A percentile compares a stretch with the other conserved stretches of the same genome.
Evolutionary conservation across 805 yeast species (phyloP).

Genomic region (Yarrowia phangngaensis): DNA sequence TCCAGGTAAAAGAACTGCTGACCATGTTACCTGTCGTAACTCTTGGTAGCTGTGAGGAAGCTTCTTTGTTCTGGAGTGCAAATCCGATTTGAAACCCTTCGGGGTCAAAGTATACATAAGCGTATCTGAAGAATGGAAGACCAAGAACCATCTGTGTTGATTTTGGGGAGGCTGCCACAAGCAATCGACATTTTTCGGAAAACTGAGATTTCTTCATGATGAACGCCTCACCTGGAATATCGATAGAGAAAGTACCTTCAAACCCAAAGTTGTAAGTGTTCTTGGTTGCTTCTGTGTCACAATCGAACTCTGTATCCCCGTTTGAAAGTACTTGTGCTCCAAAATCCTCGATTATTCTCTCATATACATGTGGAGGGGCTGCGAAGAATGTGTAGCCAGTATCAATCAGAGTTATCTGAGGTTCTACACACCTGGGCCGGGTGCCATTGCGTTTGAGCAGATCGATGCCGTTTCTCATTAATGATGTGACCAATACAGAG

Average conservation of each 20-base stretch:
- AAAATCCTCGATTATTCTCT: background rate
- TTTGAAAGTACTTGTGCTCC: background rate
- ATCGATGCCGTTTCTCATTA: background rate
- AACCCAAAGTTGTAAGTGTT: slow-evolving; percentile 1
- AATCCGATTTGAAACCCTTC: slow-evolving; percentile 7
- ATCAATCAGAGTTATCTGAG: background rate
- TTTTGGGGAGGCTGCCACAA: background rate
- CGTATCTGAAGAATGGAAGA: slow-evolving; percentile 9
- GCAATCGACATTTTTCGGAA: background rate
- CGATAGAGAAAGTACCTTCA: background rate
- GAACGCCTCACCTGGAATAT: background rate
- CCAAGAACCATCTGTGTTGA: background rate
- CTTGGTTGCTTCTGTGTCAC: background rate
- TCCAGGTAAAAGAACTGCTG: background rate
- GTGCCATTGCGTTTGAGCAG: slow-evolving; percentile 1
- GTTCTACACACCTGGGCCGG: slow-evolving; percentile 11
- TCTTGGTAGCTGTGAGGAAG: background rate
- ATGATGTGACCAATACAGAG: background rate
- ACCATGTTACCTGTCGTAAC: background rate
- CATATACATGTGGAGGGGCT: background rate
- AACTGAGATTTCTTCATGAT: background rate
- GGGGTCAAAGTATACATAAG: slow-evolving; percentile 16
- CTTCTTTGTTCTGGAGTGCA: background rate
- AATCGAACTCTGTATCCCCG: background rate
- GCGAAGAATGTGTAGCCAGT: background rate